A percentile compares a stretch with the other conserved stretches of the same genome.
Evolutionary conservation across 768 basidiomycete genomes (phyloP).

Genomic region (Cubamyces sp.): DNA sequence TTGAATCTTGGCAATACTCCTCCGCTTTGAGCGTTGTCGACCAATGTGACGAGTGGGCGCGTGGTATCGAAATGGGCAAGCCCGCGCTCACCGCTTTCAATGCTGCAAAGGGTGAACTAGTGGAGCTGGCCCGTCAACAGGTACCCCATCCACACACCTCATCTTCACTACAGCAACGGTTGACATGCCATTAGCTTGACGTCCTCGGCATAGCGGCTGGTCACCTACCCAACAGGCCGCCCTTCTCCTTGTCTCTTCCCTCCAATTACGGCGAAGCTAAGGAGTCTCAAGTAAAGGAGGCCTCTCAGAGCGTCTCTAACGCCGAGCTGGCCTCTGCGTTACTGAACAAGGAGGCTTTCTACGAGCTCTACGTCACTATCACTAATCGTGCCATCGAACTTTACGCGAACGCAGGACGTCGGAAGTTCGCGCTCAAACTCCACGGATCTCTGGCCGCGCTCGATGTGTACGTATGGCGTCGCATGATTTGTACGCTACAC

Average conservation of each 20-base stretch:
- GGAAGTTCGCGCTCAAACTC: slow-evolving; percentile 84
- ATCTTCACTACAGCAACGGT: not conserved
- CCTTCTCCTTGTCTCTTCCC: slow-evolving; percentile 64
- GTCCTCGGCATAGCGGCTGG: slow-evolving; percentile 75
- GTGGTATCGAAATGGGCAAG: slow-evolving; percentile 51
- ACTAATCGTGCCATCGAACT: slow-evolving; percentile 86
- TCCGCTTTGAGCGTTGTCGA: slow-evolving; percentile 84
- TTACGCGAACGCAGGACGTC: slow-evolving; percentile 81
- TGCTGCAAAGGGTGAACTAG: slow-evolving; percentile 85
- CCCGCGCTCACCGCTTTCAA: slow-evolving; percentile 54
- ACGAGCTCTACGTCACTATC: slow-evolving; percentile 71
- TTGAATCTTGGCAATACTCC: slow-evolving; percentile 94
- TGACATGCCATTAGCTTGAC: slow-evolving; percentile 63
- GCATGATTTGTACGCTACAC: not conserved
- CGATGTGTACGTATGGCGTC: slow-evolving; percentile 66
- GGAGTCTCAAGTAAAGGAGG: slow-evolving; percentile 28
- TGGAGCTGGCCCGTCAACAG: slow-evolving; percentile 88
- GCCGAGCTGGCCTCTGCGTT: slow-evolving; percentile 63
- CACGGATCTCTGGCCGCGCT: slow-evolving; percentile 88
- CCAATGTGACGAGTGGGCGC: slow-evolving; percentile 75
- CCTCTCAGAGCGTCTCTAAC: slow-evolving; percentile 53
- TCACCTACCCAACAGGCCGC: slow-evolving; percentile 71
- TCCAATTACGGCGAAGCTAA: slow-evolving; percentile 20
- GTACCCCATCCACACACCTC: slow-evolving; percentile 42
- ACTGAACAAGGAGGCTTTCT: slow-evolving; percentile 62